phyloP scores from a whole-genome alignment of 1,139 yeast genomes.

The Diutina scorzettiae region DNA sequence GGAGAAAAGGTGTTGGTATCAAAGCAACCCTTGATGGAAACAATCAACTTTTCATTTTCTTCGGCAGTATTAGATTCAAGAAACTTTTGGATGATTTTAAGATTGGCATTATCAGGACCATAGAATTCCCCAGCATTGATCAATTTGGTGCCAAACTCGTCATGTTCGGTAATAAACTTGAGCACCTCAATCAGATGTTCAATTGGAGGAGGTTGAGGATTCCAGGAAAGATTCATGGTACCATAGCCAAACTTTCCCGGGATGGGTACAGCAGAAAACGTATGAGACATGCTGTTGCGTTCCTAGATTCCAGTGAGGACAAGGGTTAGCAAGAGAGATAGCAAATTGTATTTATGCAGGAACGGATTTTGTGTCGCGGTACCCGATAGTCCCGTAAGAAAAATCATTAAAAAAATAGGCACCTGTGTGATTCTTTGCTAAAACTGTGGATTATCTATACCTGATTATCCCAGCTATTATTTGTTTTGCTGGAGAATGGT shows the following conservation, averaged over 20 bases:
- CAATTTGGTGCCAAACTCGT: constrained; percentile 35
- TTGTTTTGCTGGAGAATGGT: no score
- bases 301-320: no score
- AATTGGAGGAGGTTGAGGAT: constrained; percentile 29
- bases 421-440: no score
- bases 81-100: constrained; percentile 45
- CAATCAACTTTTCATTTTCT: constrained; percentile 12
- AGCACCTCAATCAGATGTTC: constrained; percentile 36
- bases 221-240: constrained; percentile 53
- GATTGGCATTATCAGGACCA: constrained; percentile 36
- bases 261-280: constrained; percentile 5
- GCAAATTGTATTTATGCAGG: no score
- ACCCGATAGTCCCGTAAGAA: no score
- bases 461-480: no score
- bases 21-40: constrained; percentile 61
- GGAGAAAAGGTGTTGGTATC: constrained; percentile 26
- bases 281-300: no score
- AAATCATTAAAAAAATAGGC: no score
- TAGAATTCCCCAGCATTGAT: constrained; percentile 76
- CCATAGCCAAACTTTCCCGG: constrained; percentile 40
- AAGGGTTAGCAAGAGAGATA: no score
- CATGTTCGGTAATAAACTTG: constrained; percentile 14
- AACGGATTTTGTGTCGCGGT: no score
- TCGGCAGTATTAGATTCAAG: constrained; percentile 34
- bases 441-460: no score